Evolutionary conservation across 257 asterid species (phyloP), one percentile per base, ranked within the genome.

Genomic region (Rubia yunnanensis): DNA sequence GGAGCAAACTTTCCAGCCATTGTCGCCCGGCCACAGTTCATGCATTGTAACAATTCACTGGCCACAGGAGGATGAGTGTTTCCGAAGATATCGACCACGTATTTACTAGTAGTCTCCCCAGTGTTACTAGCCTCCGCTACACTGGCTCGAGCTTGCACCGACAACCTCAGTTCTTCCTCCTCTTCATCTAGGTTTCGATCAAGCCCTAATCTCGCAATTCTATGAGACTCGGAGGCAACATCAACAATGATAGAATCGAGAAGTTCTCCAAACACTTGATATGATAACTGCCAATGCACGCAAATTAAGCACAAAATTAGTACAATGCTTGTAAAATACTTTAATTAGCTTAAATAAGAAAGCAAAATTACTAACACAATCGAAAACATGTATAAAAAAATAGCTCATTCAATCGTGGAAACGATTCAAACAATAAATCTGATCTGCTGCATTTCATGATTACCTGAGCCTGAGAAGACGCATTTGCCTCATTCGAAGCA

Each of bases 1-100:
- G 97, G 96, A 44, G 99, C 99, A 66, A 94, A 94, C 38, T 94
- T 73, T 58, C 97, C 99, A 62, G 97, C 96, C 89, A 77, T 73
- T 26, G 86, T 77, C 38, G 91, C 74, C 66, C 96, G 74, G 44
- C 90, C 79, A 73, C 97, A 94, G 74, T 94, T 94, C 99, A 94
- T 90, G 84, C 99, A 94, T 55, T 82, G 83, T 10, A 94, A 84
- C 67, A 94, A 73, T 60, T 94, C 99, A 72, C 49, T 82, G 24
- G 99, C 99, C 14, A 94, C 80, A 0, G 95, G 66, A 69, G 99
- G 96, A 76, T 94, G 99, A 64, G 94, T 88, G 75, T 88, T 95
- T 23, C 99, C 97, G 67, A 86, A 94, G 77, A 94, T 88, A 74
- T 94, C 99, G 10, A 86, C 94, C 2, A 86, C 85, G 11, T 88